Conservation (phyloP, 495 filamentous ascomycete species). For the Talaromyces adpressus region DNA sequence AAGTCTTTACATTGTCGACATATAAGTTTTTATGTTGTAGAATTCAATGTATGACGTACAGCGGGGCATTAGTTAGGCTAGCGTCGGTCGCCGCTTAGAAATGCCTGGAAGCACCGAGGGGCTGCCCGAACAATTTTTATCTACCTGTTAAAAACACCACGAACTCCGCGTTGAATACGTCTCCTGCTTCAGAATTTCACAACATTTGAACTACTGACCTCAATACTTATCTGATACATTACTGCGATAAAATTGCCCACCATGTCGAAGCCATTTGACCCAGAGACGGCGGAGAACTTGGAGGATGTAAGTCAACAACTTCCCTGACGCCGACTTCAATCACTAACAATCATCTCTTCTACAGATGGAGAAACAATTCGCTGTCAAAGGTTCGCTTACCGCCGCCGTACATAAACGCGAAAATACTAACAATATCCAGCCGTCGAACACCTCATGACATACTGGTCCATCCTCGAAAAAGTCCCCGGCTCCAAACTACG, state of each 20-base stretch:
- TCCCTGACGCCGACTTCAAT: neutral
- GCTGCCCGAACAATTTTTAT: neutral
- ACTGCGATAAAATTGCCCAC: slow-evolving; percentile 14
- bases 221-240: neutral
- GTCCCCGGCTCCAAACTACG: slow-evolving; percentile 77
- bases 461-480: slow-evolving; percentile 92
- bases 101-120: neutral
- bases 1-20: neutral
- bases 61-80: neutral
- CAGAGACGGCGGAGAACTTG: slow-evolving; percentile 68
- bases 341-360: slow-evolving; percentile 10
- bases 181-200: neutral
- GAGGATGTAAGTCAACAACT: slow-evolving; percentile 51
- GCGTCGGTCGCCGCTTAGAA: neutral
- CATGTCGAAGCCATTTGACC: slow-evolving; percentile 50
- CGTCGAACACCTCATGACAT: slow-evolving; percentile 92
- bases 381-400: slow-evolving; percentile 71
- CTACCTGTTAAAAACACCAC: neutral
- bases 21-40: neutral
- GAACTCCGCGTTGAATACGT: neutral
- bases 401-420: neutral
- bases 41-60: slow-evolving; percentile 23
- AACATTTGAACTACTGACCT: neutral
- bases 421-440: slow-evolving; percentile 39
- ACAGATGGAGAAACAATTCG: slow-evolving; percentile 99